Conservation (phyloP, 2,329 filamentous ascomycete genomes). For the Ophiostoma piceae region DNA sequence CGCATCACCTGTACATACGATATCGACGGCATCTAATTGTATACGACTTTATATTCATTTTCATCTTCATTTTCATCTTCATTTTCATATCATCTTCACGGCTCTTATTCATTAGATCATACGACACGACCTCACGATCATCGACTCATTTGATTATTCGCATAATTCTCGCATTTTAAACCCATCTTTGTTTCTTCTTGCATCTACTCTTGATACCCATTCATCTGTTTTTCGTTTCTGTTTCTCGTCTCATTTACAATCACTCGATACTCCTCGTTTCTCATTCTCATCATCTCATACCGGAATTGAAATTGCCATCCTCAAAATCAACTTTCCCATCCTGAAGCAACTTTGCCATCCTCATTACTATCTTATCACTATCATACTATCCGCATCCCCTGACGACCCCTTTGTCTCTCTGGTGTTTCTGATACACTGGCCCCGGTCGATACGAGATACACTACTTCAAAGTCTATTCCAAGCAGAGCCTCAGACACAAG, state of each 20-base stretch:
- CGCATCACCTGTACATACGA: conserved; percentile 5
- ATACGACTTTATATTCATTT: not conserved
- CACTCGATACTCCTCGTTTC: not conserved
- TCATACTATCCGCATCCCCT: conserved; percentile 8
- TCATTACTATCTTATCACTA: not conserved
- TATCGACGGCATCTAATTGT: conserved; percentile 4
- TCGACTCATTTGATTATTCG: not conserved
- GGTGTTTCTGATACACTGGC: conserved; percentile 8
- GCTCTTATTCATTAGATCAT: not conserved
- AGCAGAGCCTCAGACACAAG: conserved; percentile 20
- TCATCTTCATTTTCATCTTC: not conserved
- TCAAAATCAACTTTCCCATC: conserved; percentile 18
- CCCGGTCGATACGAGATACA: conserved; percentile 7
- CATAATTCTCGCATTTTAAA: not conserved
- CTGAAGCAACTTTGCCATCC: conserved; percentile 17
- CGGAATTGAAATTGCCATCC: conserved; percentile 7
- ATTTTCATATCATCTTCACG: not conserved
- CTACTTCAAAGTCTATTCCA: conserved; percentile 11
- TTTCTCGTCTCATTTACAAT: conserved; percentile 2
- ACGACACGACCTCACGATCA: conserved; percentile 14
- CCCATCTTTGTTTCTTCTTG: not conserved
- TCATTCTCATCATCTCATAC: not conserved
- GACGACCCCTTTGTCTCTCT: not conserved
- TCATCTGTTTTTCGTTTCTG: not conserved
- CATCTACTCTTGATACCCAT: not conserved